phyloP scores from a whole-genome alignment of 176 grass and related monocot genomes.

The Puccinellia tenuiflora region DNA sequence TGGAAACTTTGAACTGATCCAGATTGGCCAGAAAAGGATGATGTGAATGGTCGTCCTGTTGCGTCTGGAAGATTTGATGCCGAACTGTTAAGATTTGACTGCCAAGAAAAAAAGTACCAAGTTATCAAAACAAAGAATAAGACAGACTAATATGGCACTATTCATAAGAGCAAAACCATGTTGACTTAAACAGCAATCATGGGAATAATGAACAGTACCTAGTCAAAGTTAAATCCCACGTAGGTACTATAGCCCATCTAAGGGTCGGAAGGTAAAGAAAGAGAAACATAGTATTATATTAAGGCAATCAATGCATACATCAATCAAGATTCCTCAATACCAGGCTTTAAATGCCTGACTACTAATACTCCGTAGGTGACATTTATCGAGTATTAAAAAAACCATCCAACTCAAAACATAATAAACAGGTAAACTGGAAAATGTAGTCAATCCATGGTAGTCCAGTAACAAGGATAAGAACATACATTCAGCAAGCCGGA shows the following conservation, averaged over 20 bases:
- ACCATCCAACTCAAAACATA: too few relatives aligned
- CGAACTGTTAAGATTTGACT: slow-evolving; percentile 77
- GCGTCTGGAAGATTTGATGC: slow-evolving; percentile 84
- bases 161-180: neutral
- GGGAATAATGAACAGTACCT: neutral
- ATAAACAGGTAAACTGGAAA: neutral
- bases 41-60: slow-evolving; percentile 58
- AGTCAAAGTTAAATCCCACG: neutral
- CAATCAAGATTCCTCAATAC: neutral
- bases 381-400: neutral
- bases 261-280: neutral
- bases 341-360: neutral
- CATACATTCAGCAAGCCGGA: slow-evolving; percentile 79
- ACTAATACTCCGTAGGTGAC: neutral
- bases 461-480: neutral
- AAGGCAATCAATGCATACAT: neutral
- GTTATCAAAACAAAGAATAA: neutral
- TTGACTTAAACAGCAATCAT: neutral
- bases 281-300: neutral
- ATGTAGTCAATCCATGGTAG: neutral
- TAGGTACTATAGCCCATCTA: neutral
- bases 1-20: slow-evolving; percentile 71
- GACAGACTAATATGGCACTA: neutral
- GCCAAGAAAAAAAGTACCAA: slow-evolving; percentile 9
- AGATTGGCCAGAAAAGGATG: slow-evolving; percentile 81